phyloP scores from a whole-genome alignment of 1,139 yeast species.

The Lizanozyma gosingica region DNA sequence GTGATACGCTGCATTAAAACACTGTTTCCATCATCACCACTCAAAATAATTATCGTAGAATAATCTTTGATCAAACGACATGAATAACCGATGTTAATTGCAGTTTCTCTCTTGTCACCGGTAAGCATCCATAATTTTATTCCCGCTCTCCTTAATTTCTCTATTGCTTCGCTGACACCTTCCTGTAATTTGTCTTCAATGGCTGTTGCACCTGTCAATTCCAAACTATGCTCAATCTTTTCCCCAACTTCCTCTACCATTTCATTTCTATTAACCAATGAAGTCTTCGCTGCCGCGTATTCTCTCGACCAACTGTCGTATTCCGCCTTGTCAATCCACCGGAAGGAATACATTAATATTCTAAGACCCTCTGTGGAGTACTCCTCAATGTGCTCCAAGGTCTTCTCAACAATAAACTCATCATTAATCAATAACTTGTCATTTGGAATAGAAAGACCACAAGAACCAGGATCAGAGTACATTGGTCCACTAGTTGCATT shows the following conservation, averaged over 20 bases:
- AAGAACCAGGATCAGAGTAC: slow-evolving; percentile 4
- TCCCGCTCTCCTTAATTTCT: slow-evolving; percentile 85
- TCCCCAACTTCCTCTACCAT: slow-evolving; percentile 70
- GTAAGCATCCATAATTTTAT: slow-evolving; percentile 97
- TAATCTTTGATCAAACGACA: slow-evolving; percentile 90
- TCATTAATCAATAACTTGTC: slow-evolving; percentile 65
- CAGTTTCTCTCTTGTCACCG: slow-evolving; percentile 96
- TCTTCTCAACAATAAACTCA: slow-evolving; percentile 69
- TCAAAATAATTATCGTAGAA: slow-evolving; percentile 75
- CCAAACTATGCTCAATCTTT: slow-evolving; percentile 55
- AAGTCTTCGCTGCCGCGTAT: slow-evolving; percentile 70
- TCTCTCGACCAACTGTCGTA: slow-evolving; percentile 59
- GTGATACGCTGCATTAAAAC: slow-evolving; percentile 45
- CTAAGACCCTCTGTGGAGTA: slow-evolving; percentile 93
- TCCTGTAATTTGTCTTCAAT: slow-evolving; percentile 94
- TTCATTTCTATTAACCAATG: slow-evolving; percentile 56
- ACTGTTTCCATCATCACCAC: slow-evolving; percentile 47
- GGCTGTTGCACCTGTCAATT: slow-evolving; percentile 85
- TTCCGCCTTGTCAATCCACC: slow-evolving; percentile 53
- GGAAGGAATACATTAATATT: slow-evolving; percentile 75
- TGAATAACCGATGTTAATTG: slow-evolving; percentile 92
- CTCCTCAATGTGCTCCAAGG: slow-evolving; percentile 84
- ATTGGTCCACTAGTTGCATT: slow-evolving; percentile 1
- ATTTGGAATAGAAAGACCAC: slow-evolving; percentile 36
- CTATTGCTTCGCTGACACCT: slow-evolving; percentile 93